Percentiles rank a stretch among this genome's conserved stretches.
Conservation (phyloP, 345 rosid genomes). For the Syzygium grande region DNA sequence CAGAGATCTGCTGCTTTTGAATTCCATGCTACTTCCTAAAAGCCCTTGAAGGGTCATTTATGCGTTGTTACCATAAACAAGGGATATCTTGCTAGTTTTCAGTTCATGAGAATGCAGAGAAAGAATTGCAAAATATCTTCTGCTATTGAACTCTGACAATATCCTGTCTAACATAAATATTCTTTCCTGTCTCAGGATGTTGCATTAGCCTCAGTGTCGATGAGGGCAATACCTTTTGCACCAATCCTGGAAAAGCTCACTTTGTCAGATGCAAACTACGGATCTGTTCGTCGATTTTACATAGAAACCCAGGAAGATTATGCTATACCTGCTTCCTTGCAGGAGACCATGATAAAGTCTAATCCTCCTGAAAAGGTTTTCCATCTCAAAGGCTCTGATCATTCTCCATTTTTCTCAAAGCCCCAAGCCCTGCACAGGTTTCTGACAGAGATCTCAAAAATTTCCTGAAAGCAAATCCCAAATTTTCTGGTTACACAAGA, state of each 20-base stretch:
- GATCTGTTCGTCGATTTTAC: slow-evolving; percentile 44
- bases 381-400: slow-evolving; percentile 59
- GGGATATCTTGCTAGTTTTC: not conserved
- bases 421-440: slow-evolving; percentile 53
- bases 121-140: not conserved
- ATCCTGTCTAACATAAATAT: not conserved
- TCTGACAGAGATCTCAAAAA: slow-evolving; percentile 41
- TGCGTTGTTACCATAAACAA: not conserved
- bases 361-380: slow-evolving; percentile 56
- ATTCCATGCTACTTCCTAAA: not conserved
- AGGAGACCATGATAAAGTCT: slow-evolving; percentile 43
- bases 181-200: slow-evolving; percentile 1
- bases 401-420: slow-evolving; percentile 68
- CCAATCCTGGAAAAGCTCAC: slow-evolving; percentile 28
- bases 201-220: slow-evolving; percentile 28
- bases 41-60: not conserved
- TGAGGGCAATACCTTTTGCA: slow-evolving; percentile 37
- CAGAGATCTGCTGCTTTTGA: not conserved
- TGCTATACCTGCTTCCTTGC: slow-evolving; percentile 39
- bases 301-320: slow-evolving; percentile 46
- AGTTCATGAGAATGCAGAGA: not conserved
- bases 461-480: slow-evolving; percentile 9
- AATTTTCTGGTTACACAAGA: not conserved
- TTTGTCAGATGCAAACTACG: slow-evolving; percentile 41
- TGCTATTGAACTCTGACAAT: not conserved